Evolutionary conservation across 441 rosid species (phyloP), one percentile per base, ranked within the genome.

Genomic region (Pelargonium fulgidum): DNA sequence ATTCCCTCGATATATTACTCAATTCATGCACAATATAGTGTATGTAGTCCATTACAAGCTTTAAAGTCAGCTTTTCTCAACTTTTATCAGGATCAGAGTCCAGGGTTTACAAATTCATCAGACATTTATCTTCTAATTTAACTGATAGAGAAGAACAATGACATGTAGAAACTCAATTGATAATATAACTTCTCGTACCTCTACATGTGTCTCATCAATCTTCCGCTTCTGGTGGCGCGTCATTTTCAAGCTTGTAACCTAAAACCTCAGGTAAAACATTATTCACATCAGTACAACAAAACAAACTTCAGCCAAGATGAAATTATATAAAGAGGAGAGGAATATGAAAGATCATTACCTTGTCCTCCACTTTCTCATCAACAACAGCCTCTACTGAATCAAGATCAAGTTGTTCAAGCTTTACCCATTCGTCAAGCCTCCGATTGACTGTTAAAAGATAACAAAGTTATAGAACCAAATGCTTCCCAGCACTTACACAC

Each of bases 361-460:
- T 95, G 69, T 95, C 99, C 76, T 95, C 99, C 68, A 95, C 97
- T 80, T 92, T 95, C 78, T 95, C 99, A 81, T 92, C 98, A 41
- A 95, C 88, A 64, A 92, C 98, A 36, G 95, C 75, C 81, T 92
- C 98, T 29, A 95, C 97, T 0, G 99, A 95, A 73, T 81, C 88
- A 75, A 92, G 98, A 80, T 95, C 95, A 17, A 95, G 85, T 44
- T 92, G 99, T 54, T 92, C 98, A 61, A 90, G 97, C 80, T 89
- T 92, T 75, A 90, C 96, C 98, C 99, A 95, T 74, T 95, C 99
- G 81, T 95, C 99, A 39, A 95, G 94, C 79, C 99, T 89, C 84
- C 99, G 81, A 76, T 95, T 95, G 81, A 95, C 99, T 92, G 82
- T 68, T 45, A 65, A 24, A 47, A 59, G 29, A 56, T 22, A 44